Evolutionary conservation across 2,329 filamentous ascomycete genomes (phyloP).

Genomic region (Fusarium euwallaceae): DNA sequence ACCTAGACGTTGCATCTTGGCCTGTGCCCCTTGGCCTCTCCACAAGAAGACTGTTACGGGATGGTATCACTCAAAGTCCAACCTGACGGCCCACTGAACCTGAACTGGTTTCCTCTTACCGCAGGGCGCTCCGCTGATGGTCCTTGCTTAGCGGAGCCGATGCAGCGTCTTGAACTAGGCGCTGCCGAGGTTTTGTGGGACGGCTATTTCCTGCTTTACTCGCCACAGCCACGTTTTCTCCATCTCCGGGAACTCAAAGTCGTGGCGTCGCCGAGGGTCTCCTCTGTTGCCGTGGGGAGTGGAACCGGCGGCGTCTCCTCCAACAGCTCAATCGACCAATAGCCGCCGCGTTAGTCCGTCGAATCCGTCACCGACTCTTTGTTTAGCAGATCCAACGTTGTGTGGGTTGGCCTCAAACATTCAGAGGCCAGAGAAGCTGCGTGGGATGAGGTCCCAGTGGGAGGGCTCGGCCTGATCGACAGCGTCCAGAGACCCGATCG

Average conservation of each 20-base stretch:
- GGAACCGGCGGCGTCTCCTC: conserved; percentile 14
- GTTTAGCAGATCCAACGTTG: background rate
- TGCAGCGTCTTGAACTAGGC: conserved; percentile 25
- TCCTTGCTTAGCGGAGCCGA: conserved; percentile 7
- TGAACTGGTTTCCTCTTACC: conserved; percentile 20
- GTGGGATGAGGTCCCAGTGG: conserved; percentile 4
- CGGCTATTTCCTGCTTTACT: conserved; percentile 15
- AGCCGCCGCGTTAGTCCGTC: background rate
- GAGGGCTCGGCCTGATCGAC: conserved; percentile 13
- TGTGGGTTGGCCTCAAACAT: background rate
- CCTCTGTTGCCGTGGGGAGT: conserved; percentile 18
- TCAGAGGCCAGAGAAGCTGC: background rate
- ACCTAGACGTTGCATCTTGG: conserved; percentile 23
- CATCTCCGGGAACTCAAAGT: conserved; percentile 13
- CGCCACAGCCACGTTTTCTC: conserved; percentile 44
- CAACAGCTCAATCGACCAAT: conserved; percentile 8
- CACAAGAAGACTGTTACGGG: conserved; percentile 4
- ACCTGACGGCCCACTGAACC: conserved; percentile 6
- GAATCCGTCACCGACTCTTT: conserved; percentile 32
- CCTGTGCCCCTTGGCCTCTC: conserved; percentile 28
- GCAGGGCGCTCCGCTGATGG: conserved; percentile 37
- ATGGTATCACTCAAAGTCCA: background rate
- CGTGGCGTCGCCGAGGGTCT: conserved; percentile 36
- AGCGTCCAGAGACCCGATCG: conserved; percentile 14
- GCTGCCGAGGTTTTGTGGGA: conserved; percentile 24